Base-by-base conservation (phyloP, 2,329 filamentous ascomycete genomes). In the Hyphodiscus sp. region DNA sequence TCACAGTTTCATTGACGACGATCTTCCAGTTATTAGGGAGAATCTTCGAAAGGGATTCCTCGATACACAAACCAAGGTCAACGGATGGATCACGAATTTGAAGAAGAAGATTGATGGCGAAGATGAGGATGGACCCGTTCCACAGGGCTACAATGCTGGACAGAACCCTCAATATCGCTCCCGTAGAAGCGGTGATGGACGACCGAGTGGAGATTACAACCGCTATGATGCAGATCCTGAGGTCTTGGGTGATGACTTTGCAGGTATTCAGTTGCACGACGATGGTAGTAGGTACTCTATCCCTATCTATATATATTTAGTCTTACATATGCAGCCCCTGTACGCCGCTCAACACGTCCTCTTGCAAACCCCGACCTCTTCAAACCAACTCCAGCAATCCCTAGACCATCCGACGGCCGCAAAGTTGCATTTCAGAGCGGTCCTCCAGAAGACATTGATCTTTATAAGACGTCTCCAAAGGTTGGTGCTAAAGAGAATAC, bases 21-120 rank as follows among this genome's bases (percentile, higher is more conserved):
- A 99, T 62, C 80, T 99, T 15, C 92, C 94, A 1, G 84, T 92
- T 48, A 96, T 99, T 67, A 86, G 85, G 61, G 90, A 96, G 68
- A 96, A 95, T 66, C 81, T 99, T 62, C 87, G 86, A 68, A 95
- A 97, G 73, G 94, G 94, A 3, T 99, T 99, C 72, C 67, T 91
- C 52, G 91, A 99, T 67, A 97, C 94, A 1, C 94, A 97, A 73
- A 85, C 82, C 52, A 95, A 89, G 67, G 88, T 99, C 64, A 97
- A 95, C 73, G 81, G 82, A 48, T 97, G 92, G 91, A 90, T 99
- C 64, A 87, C 82, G 49, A 91, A 84, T 58, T 76, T 99, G 68
- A 94, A 89, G 74, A 97, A 97, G 80, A 89, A 86, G 70, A 81
- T 99, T 33, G 91, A 97, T 65, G 92, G 94, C 47, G 89, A 94